Evolutionary conservation across 371 early-diverging fungal genomes (phyloP).

Genomic region (Polyrhizophydium stewartii): DNA sequence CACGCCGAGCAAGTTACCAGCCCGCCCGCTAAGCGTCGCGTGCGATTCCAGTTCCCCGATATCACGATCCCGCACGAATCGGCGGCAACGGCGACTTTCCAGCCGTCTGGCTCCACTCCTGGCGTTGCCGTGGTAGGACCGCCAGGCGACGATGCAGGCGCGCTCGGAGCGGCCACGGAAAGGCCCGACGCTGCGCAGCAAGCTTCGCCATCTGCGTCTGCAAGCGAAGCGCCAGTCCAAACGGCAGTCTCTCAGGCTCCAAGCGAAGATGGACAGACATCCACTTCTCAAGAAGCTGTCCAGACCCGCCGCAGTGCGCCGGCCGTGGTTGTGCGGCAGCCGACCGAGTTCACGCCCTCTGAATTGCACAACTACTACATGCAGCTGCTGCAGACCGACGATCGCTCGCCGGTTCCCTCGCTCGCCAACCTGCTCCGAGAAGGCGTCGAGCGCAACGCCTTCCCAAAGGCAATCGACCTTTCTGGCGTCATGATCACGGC

Average conservation of each 20-base stretch:
- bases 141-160: not conserved
- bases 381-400: constrained; percentile 2
- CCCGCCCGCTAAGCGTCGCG: constrained; percentile 3
- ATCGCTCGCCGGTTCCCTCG: not conserved
- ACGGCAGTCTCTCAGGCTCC: too few species aligned
- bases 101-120: too few species aligned
- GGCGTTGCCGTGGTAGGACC: not conserved
- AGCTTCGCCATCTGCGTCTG: not conserved
- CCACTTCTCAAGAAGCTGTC: too few species aligned
- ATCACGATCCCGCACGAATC: constrained; percentile 10
- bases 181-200: too few species aligned
- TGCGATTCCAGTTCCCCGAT: constrained; percentile 17
- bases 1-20: not conserved
- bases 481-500: not conserved
- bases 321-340: not conserved
- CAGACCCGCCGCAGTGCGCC: not conserved
- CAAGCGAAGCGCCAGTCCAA: not conserved
- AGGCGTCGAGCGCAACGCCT: not conserved
- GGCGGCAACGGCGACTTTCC: not conserved
- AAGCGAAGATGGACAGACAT: too few species aligned
- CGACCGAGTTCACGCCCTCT: constrained; percentile 1
- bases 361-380: constrained; percentile 14
- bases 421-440: not conserved
- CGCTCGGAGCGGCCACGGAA: not conserved
- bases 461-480: constrained; percentile 3